Base-by-base conservation (phyloP, 2,329 filamentous ascomycete genomes). In the Microdochium nivale region DNA sequence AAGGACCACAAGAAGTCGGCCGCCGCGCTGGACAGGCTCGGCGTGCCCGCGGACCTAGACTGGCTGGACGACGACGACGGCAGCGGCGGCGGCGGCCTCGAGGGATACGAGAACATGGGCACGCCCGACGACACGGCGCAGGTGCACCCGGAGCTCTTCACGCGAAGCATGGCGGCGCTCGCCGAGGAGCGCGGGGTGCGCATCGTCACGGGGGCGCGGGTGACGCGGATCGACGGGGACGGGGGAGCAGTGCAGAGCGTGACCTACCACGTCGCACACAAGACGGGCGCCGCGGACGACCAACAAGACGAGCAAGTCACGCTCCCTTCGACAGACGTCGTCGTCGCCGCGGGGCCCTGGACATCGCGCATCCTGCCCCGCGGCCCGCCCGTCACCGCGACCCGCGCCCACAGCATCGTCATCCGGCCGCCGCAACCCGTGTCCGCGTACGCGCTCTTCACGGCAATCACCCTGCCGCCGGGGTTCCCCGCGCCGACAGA, bases 131-230 rank as follows among this genome's bases (percentile, higher is more conserved):
- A 84, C 50, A 90, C 87, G 1, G 87, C 87, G 0, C 87, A 91
- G 66, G 86, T 91, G 1, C 87, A 91, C 60, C 87, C 87, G 0
- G 88, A 83, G 59, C 79, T 84, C 7, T 91, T 90, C 63, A 90
- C 87, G 1, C 87, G 81, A 0, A 77, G 79, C 21, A 88, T 90
- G 77, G 84, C 83, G 3, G 71, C 77, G 50, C 70, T 90, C 13
- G 86, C 87, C 0, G 71, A 80, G 55, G 83, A 87, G 43, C 73
- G 73, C 51, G 81, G 81, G 2, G 79, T 72, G 60, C 76, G 78
- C 14, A 73, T 89, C 44, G 52, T 66, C 13, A 65, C 64, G 3
- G 63, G 63, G 9, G 63, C 65, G 2, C 56, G 60, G 14, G 63
- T 63, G 10, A 63, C 59, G 14, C 27, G 54, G 0, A 62, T 66